phyloP scores from a whole-genome alignment of 164 flowering plant genomes.

The Hamamelis virginiana region DNA sequence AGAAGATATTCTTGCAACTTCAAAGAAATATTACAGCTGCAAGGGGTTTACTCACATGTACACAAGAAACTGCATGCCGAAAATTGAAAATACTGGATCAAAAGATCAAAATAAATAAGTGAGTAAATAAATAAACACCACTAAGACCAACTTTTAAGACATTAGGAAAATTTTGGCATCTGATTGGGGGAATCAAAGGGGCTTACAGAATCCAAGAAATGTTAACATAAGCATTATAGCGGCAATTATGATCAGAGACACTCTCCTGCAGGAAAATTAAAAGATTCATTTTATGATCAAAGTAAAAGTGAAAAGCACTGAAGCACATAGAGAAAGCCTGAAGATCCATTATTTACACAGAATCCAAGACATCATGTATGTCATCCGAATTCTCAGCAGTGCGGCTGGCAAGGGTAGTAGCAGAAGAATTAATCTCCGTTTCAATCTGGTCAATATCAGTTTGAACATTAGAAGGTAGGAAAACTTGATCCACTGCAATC shows the following conservation, averaged over 20 bases:
- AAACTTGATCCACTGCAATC: slow-evolving; percentile 35
- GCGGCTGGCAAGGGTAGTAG: slow-evolving; percentile 17
- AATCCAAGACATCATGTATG: slow-evolving; percentile 32
- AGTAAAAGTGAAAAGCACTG: background rate
- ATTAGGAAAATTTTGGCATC: background rate
- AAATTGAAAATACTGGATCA: slow-evolving; percentile 36
- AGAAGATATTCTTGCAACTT: background rate
- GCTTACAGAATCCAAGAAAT: slow-evolving; percentile 45
- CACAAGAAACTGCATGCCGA: slow-evolving; percentile 43
- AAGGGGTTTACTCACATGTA: slow-evolving; percentile 41
- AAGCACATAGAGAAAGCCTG: background rate
- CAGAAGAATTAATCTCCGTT: slow-evolving; percentile 29
- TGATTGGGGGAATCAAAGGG: background rate
- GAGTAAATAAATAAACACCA: background rate
- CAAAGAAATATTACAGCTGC: no score
- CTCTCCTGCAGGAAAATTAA: slow-evolving; percentile 29
- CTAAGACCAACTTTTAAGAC: background rate
- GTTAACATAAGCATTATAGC: slow-evolving; percentile 39
- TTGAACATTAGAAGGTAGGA: slow-evolving; percentile 40
- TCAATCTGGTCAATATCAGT: slow-evolving; percentile 38
- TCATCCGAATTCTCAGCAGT: slow-evolving; percentile 28
- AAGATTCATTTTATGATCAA: background rate
- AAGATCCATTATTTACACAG: slow-evolving; percentile 24
- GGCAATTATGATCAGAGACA: slow-evolving; percentile 31
- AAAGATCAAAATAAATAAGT: background rate